Base-by-base conservation (phyloP, 306 rosid species). In the Inga laurina region DNA sequence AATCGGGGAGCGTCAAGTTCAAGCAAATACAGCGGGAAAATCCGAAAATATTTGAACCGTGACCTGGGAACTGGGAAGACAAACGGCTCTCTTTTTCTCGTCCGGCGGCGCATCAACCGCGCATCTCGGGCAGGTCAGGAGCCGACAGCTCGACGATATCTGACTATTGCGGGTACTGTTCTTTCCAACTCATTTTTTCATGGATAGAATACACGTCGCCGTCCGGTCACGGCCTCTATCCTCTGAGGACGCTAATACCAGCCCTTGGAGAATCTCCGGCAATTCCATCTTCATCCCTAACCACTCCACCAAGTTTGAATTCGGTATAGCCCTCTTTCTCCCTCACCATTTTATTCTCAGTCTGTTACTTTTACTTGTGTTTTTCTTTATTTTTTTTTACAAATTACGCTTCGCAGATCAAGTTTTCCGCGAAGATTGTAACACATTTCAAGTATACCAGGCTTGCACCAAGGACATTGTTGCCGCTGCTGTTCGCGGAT, bases 131-230 rank as follows among this genome's bases (percentile, higher is more conserved):
- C 64, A 57, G 64, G 24, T n/a, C 10, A 21, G 30, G 64, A 5
- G 30, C 13, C 70, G 18, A 61, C 41, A 13, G 39, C 37, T 30
- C 70, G 15, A 64, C 70, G 37, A 30, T 14, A 64, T 5, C 19
- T 30, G 15, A n/a, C 66, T 22, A 3, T n/a, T 22, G 4, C 34
- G 66, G 30, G 6, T 24, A n/a, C 66, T 10, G 30, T 59, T n/a
- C 24, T 56, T 21, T 56, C 62, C 27, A 56, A 56, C 11, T 8
- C 62, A 7, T 56, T 7, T 56, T 56, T 56, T 8, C 62, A 95
- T 95, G 99, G 99, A 95, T 84, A 87, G 94, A 79, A 95, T 95
- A 54, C 95, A 93, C 77, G 98, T 93, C 1, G 80, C 93, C 5
- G 94, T 95, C 7, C 97, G 99, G 9, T 88, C 98, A 32, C 88